These are phyloP conservation scores for Rhodosporidiobolus odoratus DNA, from an alignment of 768 basidiomycete species.

Conservation along the genomic window DNA sequence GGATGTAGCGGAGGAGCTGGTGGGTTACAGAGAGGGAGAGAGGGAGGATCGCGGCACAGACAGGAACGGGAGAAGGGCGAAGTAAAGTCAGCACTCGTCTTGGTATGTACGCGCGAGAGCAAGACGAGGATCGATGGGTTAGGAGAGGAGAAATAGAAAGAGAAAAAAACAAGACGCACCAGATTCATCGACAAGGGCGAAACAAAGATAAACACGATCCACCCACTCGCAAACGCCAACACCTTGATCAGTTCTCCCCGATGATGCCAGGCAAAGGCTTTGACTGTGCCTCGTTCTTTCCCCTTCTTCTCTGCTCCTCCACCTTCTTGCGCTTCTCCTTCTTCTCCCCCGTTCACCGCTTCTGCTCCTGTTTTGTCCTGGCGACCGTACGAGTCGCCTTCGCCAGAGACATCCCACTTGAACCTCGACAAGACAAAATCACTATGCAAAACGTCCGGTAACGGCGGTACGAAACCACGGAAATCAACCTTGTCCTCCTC, in stretches of 20 bases:
- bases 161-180: not conserved
- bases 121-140: not conserved
- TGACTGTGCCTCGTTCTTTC: not conserved
- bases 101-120: not conserved
- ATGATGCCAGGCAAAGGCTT: constrained; percentile 16
- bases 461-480: not conserved
- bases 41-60: too few species aligned
- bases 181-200: constrained; percentile 34
- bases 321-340: not conserved
- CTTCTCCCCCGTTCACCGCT: not conserved
- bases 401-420: not conserved
- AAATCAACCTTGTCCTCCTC: not conserved
- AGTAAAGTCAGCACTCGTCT: too few species aligned
- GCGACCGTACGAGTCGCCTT: not conserved
- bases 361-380: not conserved
- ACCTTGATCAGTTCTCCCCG: constrained; percentile 3
- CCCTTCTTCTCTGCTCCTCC: not conserved
- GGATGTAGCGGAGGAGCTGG: constrained; percentile 35
- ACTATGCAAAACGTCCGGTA: not conserved
- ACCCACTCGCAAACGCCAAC: constrained; percentile 16
- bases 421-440: not conserved
- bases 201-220: constrained; percentile 32
- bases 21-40: too few species aligned
- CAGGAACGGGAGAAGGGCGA: too few species aligned
- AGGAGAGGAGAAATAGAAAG: not conserved